These are phyloP conservation scores for Cystofilobasidium capitatum DNA, from an alignment of 768 basidiomycete genomes.

Conservation along the genomic window DNA sequence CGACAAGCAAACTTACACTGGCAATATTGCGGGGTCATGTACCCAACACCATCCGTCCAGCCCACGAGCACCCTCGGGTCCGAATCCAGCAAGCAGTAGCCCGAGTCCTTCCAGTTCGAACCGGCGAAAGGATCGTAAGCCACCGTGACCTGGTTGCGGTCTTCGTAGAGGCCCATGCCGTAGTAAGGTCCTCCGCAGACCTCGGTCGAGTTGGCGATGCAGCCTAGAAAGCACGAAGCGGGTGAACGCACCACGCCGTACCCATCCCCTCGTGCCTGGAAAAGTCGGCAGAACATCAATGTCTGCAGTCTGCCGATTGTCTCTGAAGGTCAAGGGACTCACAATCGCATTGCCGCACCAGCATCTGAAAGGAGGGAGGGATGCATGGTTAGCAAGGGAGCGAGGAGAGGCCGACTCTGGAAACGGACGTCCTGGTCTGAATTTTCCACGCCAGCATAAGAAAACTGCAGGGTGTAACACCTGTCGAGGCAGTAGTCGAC, in stretches of 20 bases:
- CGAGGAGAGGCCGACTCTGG: background rate
- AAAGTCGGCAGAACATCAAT: no score
- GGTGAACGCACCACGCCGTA: background rate
- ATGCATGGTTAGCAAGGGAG: background rate
- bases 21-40: background rate
- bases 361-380: background rate
- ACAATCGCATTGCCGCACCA: background rate
- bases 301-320: no score
- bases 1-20: background rate
- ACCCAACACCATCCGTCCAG: background rate
- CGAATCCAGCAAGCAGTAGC: constrained; percentile 3
- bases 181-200: background rate
- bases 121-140: background rate
- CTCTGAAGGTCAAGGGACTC: no score
- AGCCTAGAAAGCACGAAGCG: background rate
- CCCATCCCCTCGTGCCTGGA: background rate
- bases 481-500: constrained; percentile 1
- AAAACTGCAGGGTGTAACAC: background rate
- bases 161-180: background rate
- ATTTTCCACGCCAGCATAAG: constrained; percentile 12
- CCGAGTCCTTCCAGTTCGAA: background rate
- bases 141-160: background rate
- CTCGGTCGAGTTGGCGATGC: background rate
- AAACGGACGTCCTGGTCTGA: background rate
- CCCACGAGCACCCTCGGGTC: background rate